Percentiles rank a stretch among this genome's conserved stretches.
Conservation (phyloP, 805 yeast species). For the Spathaspora gorwiae region DNA sequence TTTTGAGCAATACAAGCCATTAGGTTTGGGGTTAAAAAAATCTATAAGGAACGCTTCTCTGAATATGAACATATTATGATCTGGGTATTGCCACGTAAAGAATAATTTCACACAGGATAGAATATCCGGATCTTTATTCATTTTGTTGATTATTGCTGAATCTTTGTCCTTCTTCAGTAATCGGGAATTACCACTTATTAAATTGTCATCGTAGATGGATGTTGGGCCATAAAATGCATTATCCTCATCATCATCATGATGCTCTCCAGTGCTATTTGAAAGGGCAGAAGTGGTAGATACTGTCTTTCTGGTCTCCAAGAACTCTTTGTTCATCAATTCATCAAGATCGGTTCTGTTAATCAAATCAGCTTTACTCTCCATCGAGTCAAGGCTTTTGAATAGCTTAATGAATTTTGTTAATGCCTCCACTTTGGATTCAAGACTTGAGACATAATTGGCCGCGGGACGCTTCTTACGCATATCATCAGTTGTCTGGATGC, state of each 20-base stretch:
- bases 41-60: slow-evolving; percentile 60
- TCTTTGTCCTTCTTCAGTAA: slow-evolving; percentile 8
- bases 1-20: slow-evolving; percentile 51
- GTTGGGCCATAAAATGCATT: slow-evolving; percentile 43
- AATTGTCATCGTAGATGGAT: slow-evolving; percentile 36
- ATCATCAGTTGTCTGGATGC: slow-evolving; percentile 45
- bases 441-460: slow-evolving; percentile 44
- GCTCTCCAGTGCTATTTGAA: not conserved
- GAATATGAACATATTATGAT: slow-evolving; percentile 56
- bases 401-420: slow-evolving; percentile 21
- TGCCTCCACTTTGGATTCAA: slow-evolving; percentile 30
- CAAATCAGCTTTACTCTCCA: slow-evolving; percentile 17
- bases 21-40: slow-evolving; percentile 51
- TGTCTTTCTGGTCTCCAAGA: slow-evolving; percentile 1
- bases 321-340: slow-evolving; percentile 4
- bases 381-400: slow-evolving; percentile 16
- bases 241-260: slow-evolving; percentile 18
- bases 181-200: slow-evolving; percentile 15
- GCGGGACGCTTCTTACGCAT: slow-evolving; percentile 49
- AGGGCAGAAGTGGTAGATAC: not conserved
- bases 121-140: slow-evolving; percentile 32
- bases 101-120: slow-evolving; percentile 40
- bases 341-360: slow-evolving; percentile 18
- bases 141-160: slow-evolving; percentile 14
- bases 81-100: slow-evolving; percentile 65